Evolutionary conservation across 371 early-diverging fungal species (phyloP).

Genomic region (Thermomucor indicae-seudaticae): DNA sequence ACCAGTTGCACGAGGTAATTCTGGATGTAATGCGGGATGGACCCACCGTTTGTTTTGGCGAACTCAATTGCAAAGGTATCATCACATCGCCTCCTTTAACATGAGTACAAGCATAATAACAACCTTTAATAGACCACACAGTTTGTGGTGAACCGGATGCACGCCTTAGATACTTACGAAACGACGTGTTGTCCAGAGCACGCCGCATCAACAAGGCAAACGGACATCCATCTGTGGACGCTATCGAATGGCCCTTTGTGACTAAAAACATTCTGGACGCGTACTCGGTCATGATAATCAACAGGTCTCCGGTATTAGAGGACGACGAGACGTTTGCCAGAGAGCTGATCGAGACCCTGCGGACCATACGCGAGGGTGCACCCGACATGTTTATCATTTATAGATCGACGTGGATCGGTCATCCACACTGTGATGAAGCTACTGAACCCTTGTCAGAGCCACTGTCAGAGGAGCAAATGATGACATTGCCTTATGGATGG

Average conservation of each 20-base stretch:
- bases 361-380: constrained; percentile 31
- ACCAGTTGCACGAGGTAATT: constrained; percentile 53
- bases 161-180: constrained; percentile 45
- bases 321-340: constrained; percentile 41
- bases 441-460: constrained; percentile 24
- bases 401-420: constrained; percentile 44
- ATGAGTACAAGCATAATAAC: no score
- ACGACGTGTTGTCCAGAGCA: constrained; percentile 48
- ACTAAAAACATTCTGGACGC: constrained; percentile 23
- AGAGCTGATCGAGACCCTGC: constrained; percentile 44
- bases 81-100: background rate
- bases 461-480: constrained; percentile 28
- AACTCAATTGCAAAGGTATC: constrained; percentile 55
- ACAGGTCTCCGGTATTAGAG: constrained; percentile 39
- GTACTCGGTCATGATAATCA: constrained; percentile 50
- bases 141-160: constrained; percentile 25
- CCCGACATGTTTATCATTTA: constrained; percentile 49
- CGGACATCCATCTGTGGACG: constrained; percentile 33
- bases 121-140: constrained; percentile 33
- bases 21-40: constrained; percentile 45
- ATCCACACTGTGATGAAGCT: constrained; percentile 42
- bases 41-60: constrained; percentile 53
- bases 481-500: constrained; percentile 50
- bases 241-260: constrained; percentile 50
- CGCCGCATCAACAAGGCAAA: constrained; percentile 28